Conservation (phyloP, 352 stramenopile species). For the Thraustochytrium striatum region DNA sequence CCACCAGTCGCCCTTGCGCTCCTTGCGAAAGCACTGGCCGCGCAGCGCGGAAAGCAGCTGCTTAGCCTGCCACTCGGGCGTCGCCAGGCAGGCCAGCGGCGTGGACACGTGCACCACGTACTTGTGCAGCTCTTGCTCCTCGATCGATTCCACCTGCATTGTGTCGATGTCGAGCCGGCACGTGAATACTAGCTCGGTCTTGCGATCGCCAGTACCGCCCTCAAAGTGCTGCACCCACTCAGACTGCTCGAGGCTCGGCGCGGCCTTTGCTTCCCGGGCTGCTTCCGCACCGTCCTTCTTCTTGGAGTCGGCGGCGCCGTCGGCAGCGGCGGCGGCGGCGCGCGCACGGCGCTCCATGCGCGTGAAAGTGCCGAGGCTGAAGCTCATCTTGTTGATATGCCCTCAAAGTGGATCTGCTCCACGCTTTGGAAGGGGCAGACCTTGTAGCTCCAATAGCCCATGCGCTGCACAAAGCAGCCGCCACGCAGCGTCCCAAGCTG, state of each 20-base stretch:
- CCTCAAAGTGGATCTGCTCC: conserved; percentile 26
- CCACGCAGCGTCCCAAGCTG: not conserved
- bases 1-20: conserved; percentile 27
- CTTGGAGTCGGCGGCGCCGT: not conserved
- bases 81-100: not conserved
- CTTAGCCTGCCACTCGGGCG: not conserved
- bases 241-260: not conserved
- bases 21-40: conserved; percentile 7
- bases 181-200: conserved; percentile 14
- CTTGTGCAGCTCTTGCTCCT: not conserved
- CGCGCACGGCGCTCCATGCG: not conserved
- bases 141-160: not conserved
- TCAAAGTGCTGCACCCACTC: conserved; percentile 16
- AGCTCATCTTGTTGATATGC: not conserved
- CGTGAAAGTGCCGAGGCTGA: conserved; percentile 1
- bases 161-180: not conserved
- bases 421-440: conserved; percentile 29
- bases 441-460: conserved; percentile 27
- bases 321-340: too few relatives aligned
- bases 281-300: not conserved
- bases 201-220: too few relatives aligned
- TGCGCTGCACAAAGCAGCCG: not conserved
- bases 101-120: not conserved
- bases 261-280: too few relatives aligned
- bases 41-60: conserved; percentile 27